Evolutionary conservation across 2,329 filamentous ascomycete genomes (phyloP).

Genomic region (Calonectria honghensis): DNA sequence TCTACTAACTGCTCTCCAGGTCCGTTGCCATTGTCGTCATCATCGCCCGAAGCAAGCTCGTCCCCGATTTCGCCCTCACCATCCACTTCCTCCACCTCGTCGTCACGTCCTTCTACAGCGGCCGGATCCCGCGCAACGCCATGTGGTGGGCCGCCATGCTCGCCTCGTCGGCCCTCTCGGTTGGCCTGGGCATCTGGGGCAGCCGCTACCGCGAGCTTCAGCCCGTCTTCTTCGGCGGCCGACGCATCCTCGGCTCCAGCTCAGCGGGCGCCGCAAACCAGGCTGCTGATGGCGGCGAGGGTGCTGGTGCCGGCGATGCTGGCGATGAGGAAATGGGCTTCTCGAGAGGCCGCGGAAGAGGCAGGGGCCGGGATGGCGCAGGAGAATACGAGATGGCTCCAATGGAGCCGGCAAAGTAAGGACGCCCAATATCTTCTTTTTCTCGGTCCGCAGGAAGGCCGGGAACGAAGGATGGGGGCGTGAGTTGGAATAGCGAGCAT

Average conservation of each 20-base stretch:
- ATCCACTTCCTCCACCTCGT: constrained; percentile 89
- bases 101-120: constrained; percentile 85
- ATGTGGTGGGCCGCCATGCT: constrained; percentile 88
- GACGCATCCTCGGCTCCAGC: constrained; percentile 60
- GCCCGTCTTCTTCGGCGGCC: constrained; percentile 90
- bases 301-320: constrained; percentile 44
- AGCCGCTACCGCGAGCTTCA: constrained; percentile 92
- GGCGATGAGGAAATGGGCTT: constrained; percentile 71
- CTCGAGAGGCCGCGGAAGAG: constrained; percentile 69
- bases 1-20: constrained; percentile 67
- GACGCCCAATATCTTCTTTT: neutral
- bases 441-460: neutral
- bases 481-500: constrained; percentile 58
- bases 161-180: constrained; percentile 65
- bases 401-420: constrained; percentile 52
- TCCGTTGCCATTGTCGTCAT: constrained; percentile 88
- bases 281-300: constrained; percentile 54
- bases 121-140: constrained; percentile 82
- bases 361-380: constrained; percentile 71
- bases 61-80: constrained; percentile 95
- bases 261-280: constrained; percentile 72
- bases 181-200: constrained; percentile 87
- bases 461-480: neutral
- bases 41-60: constrained; percentile 92
- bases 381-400: constrained; percentile 80